Conservation (phyloP, 352 stramenopile genomes). For the Pythium apleroticum region DNA sequence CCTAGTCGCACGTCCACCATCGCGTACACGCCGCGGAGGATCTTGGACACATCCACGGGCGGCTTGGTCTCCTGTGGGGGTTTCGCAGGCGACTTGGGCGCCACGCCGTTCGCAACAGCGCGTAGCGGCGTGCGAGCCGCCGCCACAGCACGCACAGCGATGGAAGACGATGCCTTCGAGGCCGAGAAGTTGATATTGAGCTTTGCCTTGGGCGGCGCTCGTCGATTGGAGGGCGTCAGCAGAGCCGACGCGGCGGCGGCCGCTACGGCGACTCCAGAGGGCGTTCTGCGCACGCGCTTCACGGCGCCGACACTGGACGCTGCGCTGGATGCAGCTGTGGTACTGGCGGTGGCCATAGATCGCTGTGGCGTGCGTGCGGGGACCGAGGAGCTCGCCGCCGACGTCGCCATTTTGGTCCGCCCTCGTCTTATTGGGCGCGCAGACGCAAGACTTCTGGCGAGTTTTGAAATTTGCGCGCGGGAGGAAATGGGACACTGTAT, state of each 20-base stretch:
- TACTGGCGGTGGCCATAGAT: neutral
- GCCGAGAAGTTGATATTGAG: slow-evolving; percentile 25
- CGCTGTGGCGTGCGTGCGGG: slow-evolving; percentile 13
- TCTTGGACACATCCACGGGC: slow-evolving; percentile 20
- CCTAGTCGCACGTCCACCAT: slow-evolving; percentile 80
- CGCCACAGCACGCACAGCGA: neutral
- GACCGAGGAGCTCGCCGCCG: neutral
- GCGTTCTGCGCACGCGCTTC: neutral
- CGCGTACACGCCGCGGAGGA: slow-evolving; percentile 49
- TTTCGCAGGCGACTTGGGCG: neutral
- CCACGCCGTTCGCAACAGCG: neutral
- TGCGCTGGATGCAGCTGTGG: neutral
- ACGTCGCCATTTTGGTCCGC: slow-evolving; percentile 7
- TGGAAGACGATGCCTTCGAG: neutral
- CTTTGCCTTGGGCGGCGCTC: slow-evolving; percentile 22
- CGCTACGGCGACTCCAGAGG: neutral
- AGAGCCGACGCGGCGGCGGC: neutral
- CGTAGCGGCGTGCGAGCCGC: neutral
- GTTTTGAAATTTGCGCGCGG: slow-evolving; percentile 22
- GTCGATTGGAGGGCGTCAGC: slow-evolving; percentile 5
- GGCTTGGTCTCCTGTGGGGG: slow-evolving; percentile 11
- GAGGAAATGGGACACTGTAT: neutral
- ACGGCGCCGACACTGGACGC: neutral
- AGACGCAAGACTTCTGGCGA: neutral
- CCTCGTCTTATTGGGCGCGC: neutral